Conservation (phyloP, 139 green algal genomes). For the Chlamydomonas applanata region DNA sequence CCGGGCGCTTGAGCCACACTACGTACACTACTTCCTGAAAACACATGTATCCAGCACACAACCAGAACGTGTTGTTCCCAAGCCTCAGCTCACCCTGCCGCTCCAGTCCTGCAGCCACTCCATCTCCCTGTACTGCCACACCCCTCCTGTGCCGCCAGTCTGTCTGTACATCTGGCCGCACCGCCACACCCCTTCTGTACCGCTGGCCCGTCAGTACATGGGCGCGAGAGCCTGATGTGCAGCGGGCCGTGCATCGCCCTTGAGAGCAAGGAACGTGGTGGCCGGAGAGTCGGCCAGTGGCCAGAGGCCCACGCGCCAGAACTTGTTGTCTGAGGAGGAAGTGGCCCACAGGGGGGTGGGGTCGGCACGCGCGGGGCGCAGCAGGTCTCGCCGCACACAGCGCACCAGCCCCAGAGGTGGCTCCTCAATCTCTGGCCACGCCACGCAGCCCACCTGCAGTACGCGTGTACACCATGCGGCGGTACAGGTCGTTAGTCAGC, state of each 20-base stretch:
- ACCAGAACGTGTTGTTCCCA: too few species aligned
- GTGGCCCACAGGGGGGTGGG: slow-evolving; percentile 67
- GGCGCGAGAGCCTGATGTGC: too few species aligned
- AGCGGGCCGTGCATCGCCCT: background rate
- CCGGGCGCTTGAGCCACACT: too few species aligned
- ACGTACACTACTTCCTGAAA: too few species aligned
- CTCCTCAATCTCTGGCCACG: slow-evolving; percentile 64
- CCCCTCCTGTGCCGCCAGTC: too few species aligned
- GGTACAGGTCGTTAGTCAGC: background rate
- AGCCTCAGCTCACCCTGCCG: too few species aligned
- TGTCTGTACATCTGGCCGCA: too few species aligned
- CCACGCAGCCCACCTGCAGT: slow-evolving; percentile 69
- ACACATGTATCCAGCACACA: too few species aligned
- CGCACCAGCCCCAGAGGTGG: slow-evolving; percentile 52
- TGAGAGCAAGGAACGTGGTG: slow-evolving; percentile 57
- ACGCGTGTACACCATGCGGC: background rate
- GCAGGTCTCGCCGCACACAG: slow-evolving; percentile 65
- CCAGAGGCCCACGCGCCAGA: slow-evolving; percentile 77
- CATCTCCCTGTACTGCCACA: too few species aligned
- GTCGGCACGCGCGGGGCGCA: slow-evolving; percentile 25
- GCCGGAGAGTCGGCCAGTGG: slow-evolving; percentile 55
- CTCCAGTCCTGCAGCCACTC: too few species aligned
- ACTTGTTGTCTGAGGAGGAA: slow-evolving; percentile 54
- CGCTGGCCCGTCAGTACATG: too few species aligned
- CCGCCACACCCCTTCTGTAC: too few species aligned